Evolutionary conservation across 2,329 filamentous ascomycete genomes (phyloP).

Genomic region (Botryotinia calthae): DNA sequence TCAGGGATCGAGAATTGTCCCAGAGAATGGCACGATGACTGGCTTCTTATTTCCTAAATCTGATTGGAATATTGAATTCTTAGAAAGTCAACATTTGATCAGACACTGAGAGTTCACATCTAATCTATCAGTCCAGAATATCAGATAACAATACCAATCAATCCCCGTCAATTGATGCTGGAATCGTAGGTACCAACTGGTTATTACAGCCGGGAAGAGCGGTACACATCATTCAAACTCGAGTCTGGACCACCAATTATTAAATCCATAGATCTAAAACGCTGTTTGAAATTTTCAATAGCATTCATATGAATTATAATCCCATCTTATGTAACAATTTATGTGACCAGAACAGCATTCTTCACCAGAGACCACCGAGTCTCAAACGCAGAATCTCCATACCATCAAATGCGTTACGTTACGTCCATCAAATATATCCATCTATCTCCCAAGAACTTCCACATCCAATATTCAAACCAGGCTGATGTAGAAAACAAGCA

Average conservation of each 20-base stretch:
- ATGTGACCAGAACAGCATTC: not conserved
- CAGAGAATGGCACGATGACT: not conserved
- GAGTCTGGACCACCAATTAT: not conserved
- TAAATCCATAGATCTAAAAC: not conserved
- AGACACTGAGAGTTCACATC: not conserved
- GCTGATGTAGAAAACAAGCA: no score
- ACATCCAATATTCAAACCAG: no score
- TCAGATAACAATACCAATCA: not conserved
- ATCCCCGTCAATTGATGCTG: not conserved
- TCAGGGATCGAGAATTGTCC: slow-evolving; percentile 17
- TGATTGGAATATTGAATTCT: not conserved
- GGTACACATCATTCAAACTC: not conserved
- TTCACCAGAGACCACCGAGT: not conserved
- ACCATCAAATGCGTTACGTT: not conserved
- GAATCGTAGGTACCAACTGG: not conserved
- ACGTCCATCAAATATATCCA: no score
- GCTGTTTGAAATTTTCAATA: not conserved
- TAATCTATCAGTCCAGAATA: not conserved
- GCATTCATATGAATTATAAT: not conserved
- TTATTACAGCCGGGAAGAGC: not conserved
- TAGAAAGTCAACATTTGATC: not conserved
- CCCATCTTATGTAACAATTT: no score
- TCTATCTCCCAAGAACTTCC: no score
- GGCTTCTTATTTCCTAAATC: not conserved
- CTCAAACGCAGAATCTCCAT: not conserved